A percentile compares a stretch with the other conserved stretches of the same genome.
Evolutionary conservation across 768 basidiomycete genomes (phyloP).

Genomic region (Rhodocollybia butyracea): DNA sequence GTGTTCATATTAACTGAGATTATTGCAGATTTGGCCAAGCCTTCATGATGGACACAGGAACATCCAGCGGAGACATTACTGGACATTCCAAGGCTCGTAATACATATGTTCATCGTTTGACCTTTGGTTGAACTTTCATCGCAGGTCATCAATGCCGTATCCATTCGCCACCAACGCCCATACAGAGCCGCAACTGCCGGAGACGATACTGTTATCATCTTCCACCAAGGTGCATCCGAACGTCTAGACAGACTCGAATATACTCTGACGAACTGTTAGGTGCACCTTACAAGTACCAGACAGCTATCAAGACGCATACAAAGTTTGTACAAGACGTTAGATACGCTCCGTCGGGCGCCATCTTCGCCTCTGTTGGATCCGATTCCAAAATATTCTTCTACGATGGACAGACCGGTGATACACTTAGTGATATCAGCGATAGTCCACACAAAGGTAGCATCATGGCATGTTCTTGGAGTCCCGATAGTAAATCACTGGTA

Average conservation of each 20-base stretch:
- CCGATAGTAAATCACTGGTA: slow-evolving; percentile 66
- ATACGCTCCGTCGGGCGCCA: slow-evolving; percentile 76
- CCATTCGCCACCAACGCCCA: slow-evolving; percentile 85
- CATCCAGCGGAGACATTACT: slow-evolving; percentile 82
- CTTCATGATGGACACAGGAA: slow-evolving; percentile 80
- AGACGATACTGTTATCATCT: slow-evolving; percentile 78
- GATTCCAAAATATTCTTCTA: slow-evolving; percentile 88
- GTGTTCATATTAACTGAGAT: not conserved
- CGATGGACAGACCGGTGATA: slow-evolving; percentile 87
- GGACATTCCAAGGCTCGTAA: slow-evolving; percentile 79
- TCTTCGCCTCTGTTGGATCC: slow-evolving; percentile 86
- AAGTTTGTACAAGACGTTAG: slow-evolving; percentile 91
- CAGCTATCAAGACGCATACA: slow-evolving; percentile 85
- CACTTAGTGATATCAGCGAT: slow-evolving; percentile 63
- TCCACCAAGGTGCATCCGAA: slow-evolving; percentile 88
- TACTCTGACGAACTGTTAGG: too few relatives aligned
- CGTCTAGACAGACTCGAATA: too few relatives aligned
- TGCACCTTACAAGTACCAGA: slow-evolving; percentile 89
- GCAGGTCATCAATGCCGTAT: slow-evolving; percentile 82
- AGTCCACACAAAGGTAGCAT: slow-evolving; percentile 72
- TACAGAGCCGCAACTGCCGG: slow-evolving; percentile 88
- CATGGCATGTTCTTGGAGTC: slow-evolving; percentile 78
- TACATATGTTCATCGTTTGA: not conserved
- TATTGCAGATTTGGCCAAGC: slow-evolving; percentile 72
- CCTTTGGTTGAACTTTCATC: not conserved